Evolutionary conservation across 139 green algal genomes (phyloP), one percentile per base, ranked within the genome.

Genomic region (Micractinium conductrix): DNA sequence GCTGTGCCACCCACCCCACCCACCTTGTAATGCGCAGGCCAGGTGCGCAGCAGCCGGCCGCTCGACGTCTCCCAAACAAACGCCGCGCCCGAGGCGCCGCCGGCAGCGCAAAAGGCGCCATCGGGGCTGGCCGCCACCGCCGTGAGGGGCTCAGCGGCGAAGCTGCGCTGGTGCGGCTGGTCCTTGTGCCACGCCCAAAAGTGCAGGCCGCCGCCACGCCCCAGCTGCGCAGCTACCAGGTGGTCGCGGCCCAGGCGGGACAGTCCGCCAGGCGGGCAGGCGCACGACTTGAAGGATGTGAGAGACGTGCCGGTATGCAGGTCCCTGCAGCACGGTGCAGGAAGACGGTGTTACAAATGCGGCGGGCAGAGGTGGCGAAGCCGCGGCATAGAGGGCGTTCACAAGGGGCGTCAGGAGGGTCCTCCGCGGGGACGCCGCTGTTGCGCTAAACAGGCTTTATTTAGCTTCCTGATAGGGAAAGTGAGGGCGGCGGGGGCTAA

Each of bases 21-120:
- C 67, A 92, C 93, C 90, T 96, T 96, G 92, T 98, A 99, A 88
- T 99, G 96, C 2, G 92, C 94, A 14, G 91, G 79, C 96, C 96
- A 99, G 26, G 44, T 91, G 16, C 89, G 88, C 80, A 99, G 87
- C 45, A 99, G 88, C 16, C 88, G 84, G 1, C 96, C 96, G 0
- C 86, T 93, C 16, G 80, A 85, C 1, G 87, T 68, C n/a, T 98
- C 93, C 95, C 95, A 98, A 28, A 96, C 24, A 82, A 95, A 94
- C 0, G 96, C 58, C 0, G 86, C 85, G 0, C 96, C 96, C 17
- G 91, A 96, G 35, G 76, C 81, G 37, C 90, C 90, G n/a, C 96
- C 96, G 0, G 48, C 93, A 0, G 91, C 93, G 7, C 94, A 74
- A 38, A 88, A 92, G 2, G 50, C 38, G 3, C 95, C 96, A 80